Evolutionary conservation across 352 stramenopile genomes (phyloP), one percentile per base, ranked within the genome.

Genomic region (Phytophthora agathidicida): DNA sequence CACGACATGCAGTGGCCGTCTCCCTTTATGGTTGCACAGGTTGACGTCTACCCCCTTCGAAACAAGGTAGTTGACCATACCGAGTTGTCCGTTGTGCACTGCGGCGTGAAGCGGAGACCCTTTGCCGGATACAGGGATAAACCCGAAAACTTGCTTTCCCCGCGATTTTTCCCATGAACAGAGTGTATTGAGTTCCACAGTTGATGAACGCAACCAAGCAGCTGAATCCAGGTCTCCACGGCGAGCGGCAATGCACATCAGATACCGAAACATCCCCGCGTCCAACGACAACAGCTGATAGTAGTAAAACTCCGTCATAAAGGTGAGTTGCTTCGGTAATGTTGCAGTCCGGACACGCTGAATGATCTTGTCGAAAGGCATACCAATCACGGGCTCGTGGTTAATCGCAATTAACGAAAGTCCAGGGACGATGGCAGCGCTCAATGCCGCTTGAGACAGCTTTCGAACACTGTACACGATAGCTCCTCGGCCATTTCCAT

Each of bases 241-340:
- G 20, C 69, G 68, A 7, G 83, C 85, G 26, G 80, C 85, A 17
- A 91, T 54, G 44, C 85, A 94, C 50, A 82, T 61, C 11, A 94
- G 52, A 51, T 94, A 94, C 44, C 80, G 80, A 60, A 87, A 89
- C 83, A 94, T 91, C 31, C 94, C 79, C 23, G 43, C 53, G 50
- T 93, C 85, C 10, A 93, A 65, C 5, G 82, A 85, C 14, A 93
- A 59, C 33, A 94, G 49, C 53, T 92, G 78, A 51, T 96, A 93
- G 65, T 94, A 93, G 53, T 88, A 93, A 58, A 93, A 89, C 44
- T 93, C 84, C 7, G 80, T 83, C 60, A 96, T 73, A 46, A 96
- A 96, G 5, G 81, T 91, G 19, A 96, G 60, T 9, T 80, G 80
- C 59, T 96, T 96, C 0, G 87, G 87, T 14, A 96, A 57, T 6